Evolutionary conservation across 2,329 filamentous ascomycete species (phyloP).

Genomic region (Sporothrix brasiliensis): DNA sequence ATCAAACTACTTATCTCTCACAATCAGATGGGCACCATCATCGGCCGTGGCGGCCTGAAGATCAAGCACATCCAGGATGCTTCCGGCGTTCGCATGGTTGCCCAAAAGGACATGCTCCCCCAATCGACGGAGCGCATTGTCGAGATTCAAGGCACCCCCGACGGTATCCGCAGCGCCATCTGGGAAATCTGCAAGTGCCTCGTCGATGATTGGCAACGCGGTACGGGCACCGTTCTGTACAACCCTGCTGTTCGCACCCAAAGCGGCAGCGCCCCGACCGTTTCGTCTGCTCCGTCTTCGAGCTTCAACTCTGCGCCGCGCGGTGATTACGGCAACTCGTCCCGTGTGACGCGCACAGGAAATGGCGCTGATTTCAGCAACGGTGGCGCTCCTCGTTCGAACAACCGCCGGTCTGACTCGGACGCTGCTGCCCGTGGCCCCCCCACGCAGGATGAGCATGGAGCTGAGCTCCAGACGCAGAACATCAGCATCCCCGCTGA

Average conservation of each 20-base stretch:
- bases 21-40: slow-evolving; percentile 99
- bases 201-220: slow-evolving; percentile 96
- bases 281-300: slow-evolving; percentile 36
- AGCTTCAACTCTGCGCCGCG: slow-evolving; percentile 47
- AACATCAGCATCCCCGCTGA: slow-evolving; percentile 99
- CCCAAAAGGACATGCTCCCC: slow-evolving; percentile 98
- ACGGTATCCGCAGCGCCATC: slow-evolving; percentile 91
- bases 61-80: slow-evolving; percentile 99
- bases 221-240: slow-evolving; percentile 95
- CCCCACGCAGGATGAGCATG: slow-evolving; percentile 90
- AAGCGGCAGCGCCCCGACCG: slow-evolving; percentile 54
- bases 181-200: slow-evolving; percentile 99
- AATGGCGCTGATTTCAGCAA: slow-evolving; percentile 98
- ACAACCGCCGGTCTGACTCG: slow-evolving; percentile 78
- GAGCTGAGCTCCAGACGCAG: slow-evolving; percentile 96
- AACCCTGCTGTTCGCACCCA: slow-evolving; percentile 93
- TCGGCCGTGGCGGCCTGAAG: slow-evolving; percentile 92
- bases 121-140: slow-evolving; percentile 98
- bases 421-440: slow-evolving; percentile 79
- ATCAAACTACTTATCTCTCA: slow-evolving; percentile 98
- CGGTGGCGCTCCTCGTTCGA: slow-evolving; percentile 60
- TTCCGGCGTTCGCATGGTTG: slow-evolving; percentile 97
- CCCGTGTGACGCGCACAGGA: slow-evolving; percentile 88
- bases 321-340: slow-evolving; percentile 60
- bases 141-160: slow-evolving; percentile 91